Evolutionary conservation across 129 eudicot species (phyloP).

Genomic region (Kitagawia praeruptora): DNA sequence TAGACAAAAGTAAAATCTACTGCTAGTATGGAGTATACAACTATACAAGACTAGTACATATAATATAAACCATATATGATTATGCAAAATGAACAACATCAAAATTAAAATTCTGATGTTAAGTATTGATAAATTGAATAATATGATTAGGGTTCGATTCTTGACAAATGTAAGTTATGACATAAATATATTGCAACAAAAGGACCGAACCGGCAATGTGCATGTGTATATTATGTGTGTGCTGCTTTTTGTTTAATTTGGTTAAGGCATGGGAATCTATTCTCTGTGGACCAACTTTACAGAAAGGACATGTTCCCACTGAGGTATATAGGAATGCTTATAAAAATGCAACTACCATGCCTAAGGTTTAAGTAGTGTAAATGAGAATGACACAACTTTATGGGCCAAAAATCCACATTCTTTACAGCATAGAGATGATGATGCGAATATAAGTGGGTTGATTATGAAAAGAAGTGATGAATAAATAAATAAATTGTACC

Average conservation of each 20-base stretch:
- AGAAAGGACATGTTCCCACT: slow-evolving; percentile 7
- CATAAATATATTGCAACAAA: too few species aligned
- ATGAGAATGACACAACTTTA: slow-evolving; percentile 10
- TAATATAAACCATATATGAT: background rate
- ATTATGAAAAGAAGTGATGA: slow-evolving; percentile 9
- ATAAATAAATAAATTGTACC: background rate
- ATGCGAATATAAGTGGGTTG: slow-evolving; percentile 7
- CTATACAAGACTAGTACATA: background rate
- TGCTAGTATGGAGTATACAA: background rate
- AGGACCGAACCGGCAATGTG: background rate
- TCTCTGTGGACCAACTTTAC: slow-evolving; percentile 11
- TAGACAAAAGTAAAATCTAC: background rate
- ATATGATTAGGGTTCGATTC: too few species aligned
- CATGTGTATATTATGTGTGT: background rate
- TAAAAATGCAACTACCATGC: background rate
- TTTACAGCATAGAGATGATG: slow-evolving; percentile 7
- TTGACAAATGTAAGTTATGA: too few species aligned
- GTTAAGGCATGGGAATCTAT: slow-evolving; percentile 6
- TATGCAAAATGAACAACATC: background rate
- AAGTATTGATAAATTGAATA: too few species aligned
- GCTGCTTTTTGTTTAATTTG: background rate
- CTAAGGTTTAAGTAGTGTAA: background rate
- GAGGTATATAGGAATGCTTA: background rate
- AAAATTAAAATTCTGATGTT: background rate
- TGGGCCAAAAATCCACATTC: slow-evolving; percentile 3